A percentile compares a stretch with the other conserved stretches of the same genome.
Evolutionary conservation across 441 rosid genomes (phyloP).

Genomic region (Syzygium malaccense): DNA sequence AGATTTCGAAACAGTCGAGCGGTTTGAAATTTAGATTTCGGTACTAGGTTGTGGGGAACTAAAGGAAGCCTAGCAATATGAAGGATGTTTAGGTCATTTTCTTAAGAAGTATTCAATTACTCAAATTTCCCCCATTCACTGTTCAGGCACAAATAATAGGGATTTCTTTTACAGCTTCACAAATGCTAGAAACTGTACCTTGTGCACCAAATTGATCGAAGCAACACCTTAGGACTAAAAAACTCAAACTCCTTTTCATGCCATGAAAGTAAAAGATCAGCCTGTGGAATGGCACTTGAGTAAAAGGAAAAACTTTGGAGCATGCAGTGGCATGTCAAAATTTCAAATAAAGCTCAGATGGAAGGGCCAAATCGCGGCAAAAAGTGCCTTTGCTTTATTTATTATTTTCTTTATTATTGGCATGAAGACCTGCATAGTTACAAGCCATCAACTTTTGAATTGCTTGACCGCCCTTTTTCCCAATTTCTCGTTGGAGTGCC

Average conservation of each 20-base stretch:
- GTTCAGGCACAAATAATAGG: rapidly evolving
- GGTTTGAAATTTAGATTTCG: not conserved
- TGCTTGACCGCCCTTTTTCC: not conserved
- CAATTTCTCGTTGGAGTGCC: not conserved
- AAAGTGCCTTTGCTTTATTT: not conserved
- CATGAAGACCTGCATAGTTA: not conserved
- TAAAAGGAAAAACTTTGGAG: not conserved
- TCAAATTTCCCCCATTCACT: not conserved
- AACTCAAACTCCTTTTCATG: not conserved
- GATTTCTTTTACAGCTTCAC: not conserved
- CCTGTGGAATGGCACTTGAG: not conserved
- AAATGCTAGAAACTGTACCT: not conserved
- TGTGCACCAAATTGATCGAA: not conserved
- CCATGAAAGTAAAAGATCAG: not conserved
- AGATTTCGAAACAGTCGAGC: no score
- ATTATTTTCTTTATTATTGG: not conserved
- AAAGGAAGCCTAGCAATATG: not conserved
- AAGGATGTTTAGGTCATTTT: not conserved
- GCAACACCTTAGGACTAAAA: not conserved
- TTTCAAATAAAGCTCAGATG: not conserved
- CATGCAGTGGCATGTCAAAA: not conserved
- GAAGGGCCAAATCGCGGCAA: not conserved
- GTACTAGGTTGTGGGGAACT: not conserved
- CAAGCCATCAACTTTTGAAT: not conserved
- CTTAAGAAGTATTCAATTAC: not conserved